These are phyloP conservation scores for Acacia concinna DNA, from an alignment of 331 rosid species.

Conservation along the genomic window DNA sequence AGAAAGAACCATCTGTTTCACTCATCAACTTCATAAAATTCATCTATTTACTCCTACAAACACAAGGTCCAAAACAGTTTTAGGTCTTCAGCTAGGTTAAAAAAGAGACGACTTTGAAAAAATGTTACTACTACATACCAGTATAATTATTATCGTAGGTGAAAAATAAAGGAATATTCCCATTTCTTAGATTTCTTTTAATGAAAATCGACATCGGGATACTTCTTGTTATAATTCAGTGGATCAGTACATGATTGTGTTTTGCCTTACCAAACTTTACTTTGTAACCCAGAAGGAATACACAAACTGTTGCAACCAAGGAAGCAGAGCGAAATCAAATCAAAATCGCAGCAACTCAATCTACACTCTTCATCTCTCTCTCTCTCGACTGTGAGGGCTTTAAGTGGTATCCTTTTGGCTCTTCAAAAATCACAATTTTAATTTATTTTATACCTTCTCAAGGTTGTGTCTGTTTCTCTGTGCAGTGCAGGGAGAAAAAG, in stretches of 20 bases:
- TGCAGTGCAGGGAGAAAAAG: background rate
- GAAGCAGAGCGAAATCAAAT: slow-evolving; percentile 31
- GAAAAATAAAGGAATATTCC: background rate
- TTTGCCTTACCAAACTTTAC: background rate
- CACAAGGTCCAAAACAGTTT: background rate
- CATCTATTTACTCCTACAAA: no score
- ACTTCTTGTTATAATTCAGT: background rate
- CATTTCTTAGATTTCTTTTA: background rate
- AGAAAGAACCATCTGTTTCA: background rate
- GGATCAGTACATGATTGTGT: background rate
- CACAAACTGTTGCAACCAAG: background rate
- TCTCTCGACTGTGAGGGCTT: background rate
- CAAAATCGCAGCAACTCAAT: slow-evolving; percentile 27
- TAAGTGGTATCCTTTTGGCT: no score
- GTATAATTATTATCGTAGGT: background rate
- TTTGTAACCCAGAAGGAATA: background rate
- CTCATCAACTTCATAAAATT: background rate
- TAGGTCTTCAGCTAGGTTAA: background rate
- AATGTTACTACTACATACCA: no score
- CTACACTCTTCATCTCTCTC: background rate
- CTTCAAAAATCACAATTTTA: no score
- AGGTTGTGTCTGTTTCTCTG: background rate
- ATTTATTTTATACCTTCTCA: background rate
- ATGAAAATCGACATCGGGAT: background rate
- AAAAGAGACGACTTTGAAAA: background rate